Conservation (phyloP, 1,139 yeast species). For the Protomyces macrosporus region DNA sequence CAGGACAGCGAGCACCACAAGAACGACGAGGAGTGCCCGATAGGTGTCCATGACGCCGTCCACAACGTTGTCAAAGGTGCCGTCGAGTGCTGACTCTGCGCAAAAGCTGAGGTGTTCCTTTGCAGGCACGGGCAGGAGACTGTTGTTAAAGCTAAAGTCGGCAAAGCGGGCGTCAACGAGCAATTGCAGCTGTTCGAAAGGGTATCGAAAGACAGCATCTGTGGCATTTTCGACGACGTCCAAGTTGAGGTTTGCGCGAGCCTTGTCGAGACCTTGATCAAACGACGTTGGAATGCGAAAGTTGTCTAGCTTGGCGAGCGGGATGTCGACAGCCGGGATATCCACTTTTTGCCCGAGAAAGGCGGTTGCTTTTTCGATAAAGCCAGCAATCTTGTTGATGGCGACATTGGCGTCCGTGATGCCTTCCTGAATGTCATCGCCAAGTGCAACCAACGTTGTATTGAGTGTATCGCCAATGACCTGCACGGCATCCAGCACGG, state of each 20-base stretch:
- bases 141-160: conserved; percentile 29
- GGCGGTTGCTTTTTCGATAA: conserved; percentile 45
- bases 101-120: conserved; percentile 33
- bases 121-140: conserved; percentile 36
- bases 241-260: conserved; percentile 42
- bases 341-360: conserved; percentile 50
- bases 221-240: conserved; percentile 52
- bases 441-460: conserved; percentile 49
- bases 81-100: conserved; percentile 32
- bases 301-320: conserved; percentile 49
- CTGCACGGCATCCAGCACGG: conserved; percentile 70
- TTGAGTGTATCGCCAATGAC: conserved; percentile 57
- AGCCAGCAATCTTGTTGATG: conserved; percentile 43
- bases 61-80: conserved; percentile 37
- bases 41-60: conserved; percentile 40
- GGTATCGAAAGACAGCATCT: conserved; percentile 45
- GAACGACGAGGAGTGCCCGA: conserved; percentile 42
- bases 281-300: conserved; percentile 61
- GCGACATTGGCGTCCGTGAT: conserved; percentile 49
- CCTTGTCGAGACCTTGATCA: conserved; percentile 47
- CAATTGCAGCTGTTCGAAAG: conserved; percentile 50
- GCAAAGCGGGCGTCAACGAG: conserved; percentile 27
- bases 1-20: conserved; percentile 43
- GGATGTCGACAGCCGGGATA: conserved; percentile 46
- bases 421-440: conserved; percentile 64